Evolutionary conservation across 352 stramenopile genomes (phyloP).

Genomic region (Phytophthora europaea): DNA sequence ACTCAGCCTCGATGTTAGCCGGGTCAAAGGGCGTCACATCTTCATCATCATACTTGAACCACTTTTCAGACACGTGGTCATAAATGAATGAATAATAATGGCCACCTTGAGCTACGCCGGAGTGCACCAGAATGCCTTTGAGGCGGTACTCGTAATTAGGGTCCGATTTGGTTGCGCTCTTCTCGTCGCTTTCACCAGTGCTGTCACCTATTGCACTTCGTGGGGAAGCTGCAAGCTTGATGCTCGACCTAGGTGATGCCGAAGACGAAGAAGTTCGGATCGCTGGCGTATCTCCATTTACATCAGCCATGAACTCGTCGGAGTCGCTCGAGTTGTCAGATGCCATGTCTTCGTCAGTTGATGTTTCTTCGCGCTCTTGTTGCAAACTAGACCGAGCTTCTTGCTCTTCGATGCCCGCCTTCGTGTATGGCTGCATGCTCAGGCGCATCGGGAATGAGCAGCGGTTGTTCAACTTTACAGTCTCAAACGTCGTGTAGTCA

Average conservation of each 20-base stretch:
- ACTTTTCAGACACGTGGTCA: conserved; percentile 93
- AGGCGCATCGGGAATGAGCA: conserved; percentile 98
- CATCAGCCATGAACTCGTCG: conserved; percentile 72
- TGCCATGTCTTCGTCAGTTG: conserved; percentile 62
- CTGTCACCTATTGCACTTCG: conserved; percentile 23
- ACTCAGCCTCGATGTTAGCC: conserved; percentile 96
- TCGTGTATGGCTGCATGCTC: conserved; percentile 99
- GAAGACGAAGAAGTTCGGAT: conserved; percentile 23
- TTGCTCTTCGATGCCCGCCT: conserved; percentile 96
- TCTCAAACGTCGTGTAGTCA: conserved; percentile 99
- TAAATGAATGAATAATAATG: conserved; percentile 99
- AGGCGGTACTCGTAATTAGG: conserved; percentile 98
- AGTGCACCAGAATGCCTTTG: conserved; percentile 98
- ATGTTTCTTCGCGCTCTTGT: conserved; percentile 49
- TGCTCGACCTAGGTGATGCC: conserved; percentile 39
- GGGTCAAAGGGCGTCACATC: conserved; percentile 98
- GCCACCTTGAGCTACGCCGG: conserved; percentile 97
- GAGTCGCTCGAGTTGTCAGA: conserved; percentile 62
- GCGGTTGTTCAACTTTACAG: conserved; percentile 99
- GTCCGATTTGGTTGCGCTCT: conserved; percentile 60
- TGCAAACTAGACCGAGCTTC: conserved; percentile 62
- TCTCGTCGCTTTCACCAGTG: conserved; percentile 29
- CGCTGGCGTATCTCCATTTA: conserved; percentile 43
- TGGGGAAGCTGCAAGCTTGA: conserved; percentile 29
- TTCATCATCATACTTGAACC: conserved; percentile 99